Base-by-base conservation (phyloP, 2,329 filamentous ascomycete genomes). In the Fusarium sp. region DNA sequence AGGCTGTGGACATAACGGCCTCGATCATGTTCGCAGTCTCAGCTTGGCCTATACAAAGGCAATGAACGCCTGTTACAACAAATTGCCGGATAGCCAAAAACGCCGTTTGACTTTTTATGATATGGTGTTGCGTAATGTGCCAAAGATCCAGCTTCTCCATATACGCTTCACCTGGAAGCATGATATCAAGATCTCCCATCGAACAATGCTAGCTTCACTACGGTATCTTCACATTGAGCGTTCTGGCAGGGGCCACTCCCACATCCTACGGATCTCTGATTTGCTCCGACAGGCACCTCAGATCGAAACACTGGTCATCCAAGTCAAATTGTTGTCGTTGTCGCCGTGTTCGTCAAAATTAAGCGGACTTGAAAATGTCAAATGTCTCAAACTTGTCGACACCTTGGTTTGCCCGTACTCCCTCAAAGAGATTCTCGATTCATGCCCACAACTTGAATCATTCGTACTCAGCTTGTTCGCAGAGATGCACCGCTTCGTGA, bases 401-500 rank as follows among this genome's bases (percentile, higher is more conserved):
- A 36, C 30, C n/a, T 15, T 20, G 9, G 13, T 22, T 26, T 1
- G 1, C 13, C 50, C 24, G 32, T 34, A 1, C 0, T 14, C 0
- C 24, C 44, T 47, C 5, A 8, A 1, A 15, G 15, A 0, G 50
- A 14, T 24, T 15, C 6, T 52, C 32, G 20, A 12, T 6, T 15
- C 13, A 12, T 52, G 50, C 50, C 1, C 32, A 26, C 24, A 17
- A 10, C 50, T 54, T 26, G 50, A 26, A 26, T 26, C 13, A 22
- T 52, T 52, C 10, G 4, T 26, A 17, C 22, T 11, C 9, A 26
- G 3, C 30, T 28, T 10, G 8, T 26, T 10, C 8, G 17, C 8
- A n/a, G 11, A 38, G 2, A 38, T 38, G 2, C 1, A 0, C 8
- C 4, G 18, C 36, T 0, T 0, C 18, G 2, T 18, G 17, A 10